Conservation (phyloP, 2,329 filamentous ascomycete species). For the Aureobasidium pullulans region DNA sequence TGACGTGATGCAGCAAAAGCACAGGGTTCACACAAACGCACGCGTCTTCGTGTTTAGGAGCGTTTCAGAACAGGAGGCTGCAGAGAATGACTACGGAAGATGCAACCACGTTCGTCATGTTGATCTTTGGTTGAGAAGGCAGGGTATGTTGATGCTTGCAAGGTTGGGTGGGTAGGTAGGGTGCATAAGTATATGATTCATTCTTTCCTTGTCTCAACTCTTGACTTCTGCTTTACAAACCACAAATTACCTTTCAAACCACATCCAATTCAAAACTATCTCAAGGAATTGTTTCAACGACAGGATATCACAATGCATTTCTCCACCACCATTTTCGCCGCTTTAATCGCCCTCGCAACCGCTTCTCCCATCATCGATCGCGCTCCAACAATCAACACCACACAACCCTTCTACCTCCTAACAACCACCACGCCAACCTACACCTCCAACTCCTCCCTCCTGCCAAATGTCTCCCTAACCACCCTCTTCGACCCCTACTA, state of each 20-base stretch:
- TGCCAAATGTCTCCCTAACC: slow-evolving; percentile 31
- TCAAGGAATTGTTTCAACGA: neutral
- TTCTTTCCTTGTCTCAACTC: neutral
- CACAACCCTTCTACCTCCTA: slow-evolving; percentile 32
- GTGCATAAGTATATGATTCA: neutral
- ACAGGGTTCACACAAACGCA: neutral
- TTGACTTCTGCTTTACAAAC: neutral
- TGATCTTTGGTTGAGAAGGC: neutral
- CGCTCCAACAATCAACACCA: slow-evolving; percentile 11
- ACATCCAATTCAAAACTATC: neutral
- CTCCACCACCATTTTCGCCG: slow-evolving; percentile 1
- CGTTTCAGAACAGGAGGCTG: neutral
- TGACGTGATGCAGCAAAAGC: neutral
- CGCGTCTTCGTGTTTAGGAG: neutral
- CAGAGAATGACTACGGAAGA: neutral
- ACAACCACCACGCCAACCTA: slow-evolving; percentile 27
- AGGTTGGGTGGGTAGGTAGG: neutral
- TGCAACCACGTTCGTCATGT: slow-evolving; percentile 6
- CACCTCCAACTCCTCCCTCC: slow-evolving; percentile 24
- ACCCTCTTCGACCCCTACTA: slow-evolving; percentile 33
- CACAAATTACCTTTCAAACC: neutral
- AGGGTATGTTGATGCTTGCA: neutral
- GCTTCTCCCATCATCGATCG: slow-evolving; percentile 6
- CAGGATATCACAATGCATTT: neutral
- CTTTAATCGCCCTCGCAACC: slow-evolving; percentile 14